phyloP scores from a whole-genome alignment of 2,329 filamentous ascomycete genomes.

The Clonostachys rosea region DNA sequence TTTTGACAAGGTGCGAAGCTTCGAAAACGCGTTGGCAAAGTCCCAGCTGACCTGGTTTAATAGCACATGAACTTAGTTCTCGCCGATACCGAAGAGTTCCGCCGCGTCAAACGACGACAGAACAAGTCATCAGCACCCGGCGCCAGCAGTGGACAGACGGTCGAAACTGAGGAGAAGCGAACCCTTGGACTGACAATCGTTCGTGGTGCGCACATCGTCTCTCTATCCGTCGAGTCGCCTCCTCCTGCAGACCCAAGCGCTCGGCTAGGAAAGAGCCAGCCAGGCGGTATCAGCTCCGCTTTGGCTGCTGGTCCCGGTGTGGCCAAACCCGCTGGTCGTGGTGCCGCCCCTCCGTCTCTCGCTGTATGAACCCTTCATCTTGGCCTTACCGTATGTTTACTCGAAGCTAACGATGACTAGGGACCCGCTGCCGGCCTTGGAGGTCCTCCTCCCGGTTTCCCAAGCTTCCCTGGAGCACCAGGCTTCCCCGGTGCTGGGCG shows the following conservation, averaged over 20 bases:
- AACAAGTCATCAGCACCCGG: constrained; percentile 65
- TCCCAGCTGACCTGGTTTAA: constrained; percentile 1
- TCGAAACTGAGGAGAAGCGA: constrained; percentile 94
- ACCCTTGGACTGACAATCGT: constrained; percentile 94
- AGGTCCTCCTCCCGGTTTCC: constrained; percentile 54
- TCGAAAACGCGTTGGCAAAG: background rate
- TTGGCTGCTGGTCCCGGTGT: constrained; percentile 84
- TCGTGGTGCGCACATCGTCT: constrained; percentile 91
- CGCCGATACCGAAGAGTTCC: constrained; percentile 97
- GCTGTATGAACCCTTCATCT: constrained; percentile 48
- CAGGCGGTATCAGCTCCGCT: constrained; percentile 58
- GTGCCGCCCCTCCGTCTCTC: constrained; percentile 67
- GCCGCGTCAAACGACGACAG: constrained; percentile 81
- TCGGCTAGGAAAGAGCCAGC: constrained; percentile 73
- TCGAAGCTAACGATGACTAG: constrained; percentile 20
- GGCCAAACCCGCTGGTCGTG: constrained; percentile 84
- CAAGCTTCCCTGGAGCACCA: constrained; percentile 43
- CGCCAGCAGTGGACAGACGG: constrained; percentile 57
- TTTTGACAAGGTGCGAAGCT: constrained; percentile 77
- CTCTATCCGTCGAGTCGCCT: constrained; percentile 90
- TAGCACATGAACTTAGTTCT: constrained; percentile 99
- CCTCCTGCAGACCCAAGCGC: constrained; percentile 91
- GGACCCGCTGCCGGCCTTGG: constrained; percentile 86
- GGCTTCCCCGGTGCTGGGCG: constrained; percentile 41
- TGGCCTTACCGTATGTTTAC: background rate